These are phyloP conservation scores for Talaromyces sp. DNA, from an alignment of 2,329 filamentous ascomycete species.

Conservation along the genomic window DNA sequence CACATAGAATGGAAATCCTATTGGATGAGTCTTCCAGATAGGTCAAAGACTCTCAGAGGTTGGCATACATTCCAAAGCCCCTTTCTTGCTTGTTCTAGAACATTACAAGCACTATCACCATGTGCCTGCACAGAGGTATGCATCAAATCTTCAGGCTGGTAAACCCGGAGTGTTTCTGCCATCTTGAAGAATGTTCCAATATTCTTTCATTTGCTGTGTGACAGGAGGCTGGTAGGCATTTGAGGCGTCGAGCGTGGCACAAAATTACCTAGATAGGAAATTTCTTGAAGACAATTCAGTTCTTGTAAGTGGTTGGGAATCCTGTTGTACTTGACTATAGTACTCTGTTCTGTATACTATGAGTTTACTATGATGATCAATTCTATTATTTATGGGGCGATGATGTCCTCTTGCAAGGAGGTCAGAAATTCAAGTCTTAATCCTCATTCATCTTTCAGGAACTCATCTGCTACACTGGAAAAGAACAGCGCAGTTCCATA, in stretches of 20 bases:
- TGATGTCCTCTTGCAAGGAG: neutral
- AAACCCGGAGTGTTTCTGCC: neutral
- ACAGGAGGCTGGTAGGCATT: neutral
- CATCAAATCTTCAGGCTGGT: neutral
- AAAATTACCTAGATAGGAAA: slow-evolving; percentile 13
- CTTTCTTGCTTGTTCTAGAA: neutral
- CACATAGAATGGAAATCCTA: neutral
- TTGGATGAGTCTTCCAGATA: neutral
- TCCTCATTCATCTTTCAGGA: neutral
- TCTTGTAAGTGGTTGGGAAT: slow-evolving; percentile 5
- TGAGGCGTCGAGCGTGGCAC: slow-evolving; percentile 2
- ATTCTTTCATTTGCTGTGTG: neutral
- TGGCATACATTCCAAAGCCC: neutral
- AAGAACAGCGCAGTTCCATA: neutral
- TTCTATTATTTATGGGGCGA: slow-evolving; percentile 18
- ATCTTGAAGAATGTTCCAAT: neutral
- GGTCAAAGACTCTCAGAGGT: neutral
- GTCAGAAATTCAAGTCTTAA: too few relatives aligned
- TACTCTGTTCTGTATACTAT: neutral
- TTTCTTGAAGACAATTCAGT: neutral
- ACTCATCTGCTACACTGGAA: neutral
- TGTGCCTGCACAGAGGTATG: neutral
- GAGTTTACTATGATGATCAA: neutral
- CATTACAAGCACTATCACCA: neutral
- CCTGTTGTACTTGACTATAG: neutral